A percentile compares a stretch with the other conserved stretches of the same genome.
These are phyloP conservation scores for Alternaria angustiovoidea DNA, from an alignment of 2,329 filamentous ascomycete species.

Conservation along the genomic window DNA sequence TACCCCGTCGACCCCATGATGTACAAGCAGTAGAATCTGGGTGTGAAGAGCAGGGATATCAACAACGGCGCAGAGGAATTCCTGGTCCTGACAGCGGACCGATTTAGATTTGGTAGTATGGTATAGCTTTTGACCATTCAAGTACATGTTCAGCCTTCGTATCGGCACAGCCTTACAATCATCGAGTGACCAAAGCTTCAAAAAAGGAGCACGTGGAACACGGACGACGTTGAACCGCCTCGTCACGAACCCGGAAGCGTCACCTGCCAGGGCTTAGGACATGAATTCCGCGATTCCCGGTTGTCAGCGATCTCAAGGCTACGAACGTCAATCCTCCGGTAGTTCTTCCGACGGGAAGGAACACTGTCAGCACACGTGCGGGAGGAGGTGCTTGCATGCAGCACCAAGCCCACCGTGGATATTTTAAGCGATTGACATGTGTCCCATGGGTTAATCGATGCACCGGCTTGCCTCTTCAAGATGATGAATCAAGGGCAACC, in stretches of 20 bases:
- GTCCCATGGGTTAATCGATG: constrained; percentile 12
- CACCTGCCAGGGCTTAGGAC: constrained; percentile 1
- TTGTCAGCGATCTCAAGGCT: constrained; percentile 2
- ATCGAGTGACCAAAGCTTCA: constrained; percentile 14
- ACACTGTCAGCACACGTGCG: constrained; percentile 14
- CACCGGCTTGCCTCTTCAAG: constrained; percentile 11
- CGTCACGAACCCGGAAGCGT: constrained; percentile 8
- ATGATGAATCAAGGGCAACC: constrained; percentile 10
- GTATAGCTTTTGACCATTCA: constrained; percentile 21
- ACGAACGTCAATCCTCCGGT: constrained; percentile 14
- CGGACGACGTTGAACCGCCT: constrained; percentile 6
- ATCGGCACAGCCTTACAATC: constrained; percentile 9
- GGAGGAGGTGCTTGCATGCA: constrained; percentile 1
- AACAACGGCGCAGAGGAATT: constrained; percentile 5
- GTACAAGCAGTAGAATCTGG: constrained; percentile 37
- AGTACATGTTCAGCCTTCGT: constrained; percentile 8
- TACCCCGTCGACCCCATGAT: constrained; percentile 49
- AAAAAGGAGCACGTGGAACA: constrained; percentile 7
- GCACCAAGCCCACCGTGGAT: constrained; percentile 5
- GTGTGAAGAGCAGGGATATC: constrained; percentile 6
- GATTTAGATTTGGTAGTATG: constrained; percentile 18
- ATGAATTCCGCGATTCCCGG: constrained; percentile 11
- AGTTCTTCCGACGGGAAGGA: constrained; percentile 17
- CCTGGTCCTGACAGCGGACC: constrained; percentile 3
- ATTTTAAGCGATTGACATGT: constrained; percentile 8